A percentile compares a stretch with the other conserved stretches of the same genome.
Conservation (phyloP, 2,329 filamentous ascomycete genomes). For the Penicillium sp. region DNA sequence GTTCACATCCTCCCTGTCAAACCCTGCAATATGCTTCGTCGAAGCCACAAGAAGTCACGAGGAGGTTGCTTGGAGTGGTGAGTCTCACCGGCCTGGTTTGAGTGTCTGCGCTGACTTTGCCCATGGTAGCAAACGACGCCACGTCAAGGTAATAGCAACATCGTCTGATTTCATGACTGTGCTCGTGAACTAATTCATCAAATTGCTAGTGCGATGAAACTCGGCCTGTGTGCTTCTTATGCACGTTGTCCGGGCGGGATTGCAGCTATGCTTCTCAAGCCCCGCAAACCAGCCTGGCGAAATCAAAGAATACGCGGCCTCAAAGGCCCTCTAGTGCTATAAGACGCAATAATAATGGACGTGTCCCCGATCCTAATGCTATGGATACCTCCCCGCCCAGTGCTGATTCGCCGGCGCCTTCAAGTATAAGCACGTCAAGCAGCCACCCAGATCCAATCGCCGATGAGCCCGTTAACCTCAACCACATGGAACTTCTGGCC, state of each 20-base stretch:
- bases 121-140: constrained; percentile 6
- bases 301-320: neutral
- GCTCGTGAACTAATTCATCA: neutral
- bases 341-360: neutral
- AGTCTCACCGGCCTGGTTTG: neutral
- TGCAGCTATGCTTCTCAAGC: constrained; percentile 3
- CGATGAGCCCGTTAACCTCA: constrained; percentile 3
- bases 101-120: neutral
- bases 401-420: neutral
- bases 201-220: constrained; percentile 9
- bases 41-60: constrained; percentile 11
- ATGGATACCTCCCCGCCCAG: neutral
- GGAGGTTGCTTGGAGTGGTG: constrained; percentile 11
- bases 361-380: neutral
- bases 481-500: constrained; percentile 10
- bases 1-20: neutral
- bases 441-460: neutral
- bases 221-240: constrained; percentile 7
- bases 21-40: constrained; percentile 3
- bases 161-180: neutral
- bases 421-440: neutral
- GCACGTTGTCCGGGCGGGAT: constrained; percentile 8
- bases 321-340: neutral
- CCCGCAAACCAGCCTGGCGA: neutral
- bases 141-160: constrained; percentile 6